These are phyloP conservation scores for Podospora sp. DNA, from an alignment of 495 filamentous ascomycete genomes.

Conservation along the genomic window DNA sequence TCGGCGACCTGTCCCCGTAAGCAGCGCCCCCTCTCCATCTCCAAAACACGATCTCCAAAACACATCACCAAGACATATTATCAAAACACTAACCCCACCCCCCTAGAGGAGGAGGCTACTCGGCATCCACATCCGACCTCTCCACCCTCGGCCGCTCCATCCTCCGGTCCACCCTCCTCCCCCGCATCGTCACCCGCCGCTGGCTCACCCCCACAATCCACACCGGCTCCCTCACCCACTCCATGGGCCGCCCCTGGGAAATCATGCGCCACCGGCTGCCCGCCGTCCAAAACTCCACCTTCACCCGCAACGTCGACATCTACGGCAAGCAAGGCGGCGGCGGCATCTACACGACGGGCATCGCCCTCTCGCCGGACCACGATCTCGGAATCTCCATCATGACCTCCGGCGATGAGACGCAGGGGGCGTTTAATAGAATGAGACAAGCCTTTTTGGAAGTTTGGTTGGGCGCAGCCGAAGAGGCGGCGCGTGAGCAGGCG, in stretches of 20 bases:
- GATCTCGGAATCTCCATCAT: conserved; percentile 43
- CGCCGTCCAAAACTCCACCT: neutral
- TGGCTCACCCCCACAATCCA: conserved; percentile 56
- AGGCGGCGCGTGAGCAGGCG: conserved; percentile 15
- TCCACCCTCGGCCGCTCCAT: conserved; percentile 52
- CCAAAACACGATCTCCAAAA: too few relatives aligned
- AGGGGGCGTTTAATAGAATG: conserved; percentile 1
- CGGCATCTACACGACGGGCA: conserved; percentile 41
- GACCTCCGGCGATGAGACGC: conserved; percentile 3
- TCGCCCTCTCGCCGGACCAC: conserved; percentile 53
- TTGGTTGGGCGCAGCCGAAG: conserved; percentile 15
- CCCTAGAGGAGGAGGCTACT: conserved; percentile 33
- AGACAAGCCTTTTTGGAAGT: neutral
- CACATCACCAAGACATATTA: too few relatives aligned
- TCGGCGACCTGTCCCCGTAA: conserved; percentile 13
- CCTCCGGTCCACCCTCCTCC: conserved; percentile 48
- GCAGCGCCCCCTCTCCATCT: neutral
- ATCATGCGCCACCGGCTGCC: conserved; percentile 31
- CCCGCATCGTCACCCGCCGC: conserved; percentile 43
- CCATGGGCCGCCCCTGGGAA: conserved; percentile 60
- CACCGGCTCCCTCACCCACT: conserved; percentile 41
- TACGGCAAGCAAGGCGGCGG: conserved; percentile 51
- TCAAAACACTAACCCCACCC: neutral
- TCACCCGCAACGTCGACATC: conserved; percentile 16
- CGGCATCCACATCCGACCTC: conserved; percentile 52